Base-by-base conservation (phyloP, 2,329 filamentous ascomycete genomes). In the Epichloe uncinata region DNA sequence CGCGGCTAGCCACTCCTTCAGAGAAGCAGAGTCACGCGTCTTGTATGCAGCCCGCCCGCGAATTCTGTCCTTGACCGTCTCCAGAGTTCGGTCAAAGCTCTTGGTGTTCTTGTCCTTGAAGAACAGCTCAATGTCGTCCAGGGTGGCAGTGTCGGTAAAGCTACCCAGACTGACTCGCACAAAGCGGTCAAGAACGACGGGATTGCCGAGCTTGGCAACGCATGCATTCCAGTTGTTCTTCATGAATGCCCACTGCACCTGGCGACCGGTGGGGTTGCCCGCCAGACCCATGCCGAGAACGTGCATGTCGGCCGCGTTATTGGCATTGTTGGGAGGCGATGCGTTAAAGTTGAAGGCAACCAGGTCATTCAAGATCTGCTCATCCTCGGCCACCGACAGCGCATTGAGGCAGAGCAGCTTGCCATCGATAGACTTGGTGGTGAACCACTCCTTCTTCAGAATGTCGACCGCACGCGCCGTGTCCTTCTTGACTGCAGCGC, bases 141-240 rank as follows among this genome's bases (percentile, higher is more conserved):
- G 77, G 15, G 80, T 75, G 54, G 77, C 75, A 13, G 73, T 69
- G 58, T 88, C 82, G 3, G 86, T 79, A 64, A 94, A 97, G 62
- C 86, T 85, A 60, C 79, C 80, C 57, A 98, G 71, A 42, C 82
- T 82, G 57, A 85, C 73, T 58, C 86, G 82, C 58, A 98, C 71
- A 69, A 95, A 95, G 45, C 91, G 82, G 69, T 98, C 91, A 15
- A 96, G 73, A 3, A 96, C 80, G 33, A 96, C 84, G 55, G 88
- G 85, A 69, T 96, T 96, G 41, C 63, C 81, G 49, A 97, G 74
- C 65, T 84, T 85, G 53, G 79, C 70, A 48, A 82, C 76, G 42
- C 95, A 77, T 36, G 77, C 73, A 33, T 79, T 74, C 86, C 91
- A 98, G 69, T 95, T 84, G 42, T 78, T 73, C 69, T 90, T 87